phyloP scores from a whole-genome alignment of 352 stramenopile species.

The Globisporangium uncinulatum region DNA sequence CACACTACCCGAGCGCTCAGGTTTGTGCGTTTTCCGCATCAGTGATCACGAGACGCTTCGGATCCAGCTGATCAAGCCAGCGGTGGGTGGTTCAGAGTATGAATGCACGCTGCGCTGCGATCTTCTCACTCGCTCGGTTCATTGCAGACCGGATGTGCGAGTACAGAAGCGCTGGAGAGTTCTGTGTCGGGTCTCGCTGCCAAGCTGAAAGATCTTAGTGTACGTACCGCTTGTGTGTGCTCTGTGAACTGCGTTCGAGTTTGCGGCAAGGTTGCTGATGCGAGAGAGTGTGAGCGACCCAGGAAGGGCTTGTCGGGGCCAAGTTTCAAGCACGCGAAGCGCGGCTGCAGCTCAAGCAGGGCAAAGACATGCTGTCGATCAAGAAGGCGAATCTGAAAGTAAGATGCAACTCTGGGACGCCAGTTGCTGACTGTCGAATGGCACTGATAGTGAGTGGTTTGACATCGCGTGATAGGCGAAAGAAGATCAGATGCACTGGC shows the following conservation, averaged over 20 bases:
- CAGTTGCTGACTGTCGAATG: too few species aligned
- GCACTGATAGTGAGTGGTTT: too few species aligned
- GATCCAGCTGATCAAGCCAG: slow-evolving; percentile 2
- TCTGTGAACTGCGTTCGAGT: neutral
- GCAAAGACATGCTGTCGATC: slow-evolving; percentile 7
- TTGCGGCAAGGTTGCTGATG: neutral
- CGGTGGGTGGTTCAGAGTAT: neutral
- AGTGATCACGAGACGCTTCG: slow-evolving; percentile 7
- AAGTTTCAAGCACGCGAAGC: slow-evolving; percentile 9
- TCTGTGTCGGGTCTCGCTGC: slow-evolving; percentile 1
- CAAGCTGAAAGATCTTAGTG: slow-evolving; percentile 7
- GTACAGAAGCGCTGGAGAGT: slow-evolving; percentile 2
- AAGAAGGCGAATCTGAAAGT: slow-evolving; percentile 13
- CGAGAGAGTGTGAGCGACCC: neutral
- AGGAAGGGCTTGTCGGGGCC: slow-evolving; percentile 3
- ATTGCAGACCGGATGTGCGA: slow-evolving; percentile 4
- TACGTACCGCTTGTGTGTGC: neutral
- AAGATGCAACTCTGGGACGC: neutral
- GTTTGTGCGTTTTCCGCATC: too few species aligned
- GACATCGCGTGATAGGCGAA: slow-evolving; percentile 1
- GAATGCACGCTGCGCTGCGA: neutral
- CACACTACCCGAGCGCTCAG: too few species aligned
- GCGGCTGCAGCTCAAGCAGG: slow-evolving; percentile 10
- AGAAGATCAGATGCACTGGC: slow-evolving; percentile 8
- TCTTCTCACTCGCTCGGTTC: neutral